phyloP scores from a whole-genome alignment of 768 basidiomycete genomes.

The Leccinum uliginosum region DNA sequence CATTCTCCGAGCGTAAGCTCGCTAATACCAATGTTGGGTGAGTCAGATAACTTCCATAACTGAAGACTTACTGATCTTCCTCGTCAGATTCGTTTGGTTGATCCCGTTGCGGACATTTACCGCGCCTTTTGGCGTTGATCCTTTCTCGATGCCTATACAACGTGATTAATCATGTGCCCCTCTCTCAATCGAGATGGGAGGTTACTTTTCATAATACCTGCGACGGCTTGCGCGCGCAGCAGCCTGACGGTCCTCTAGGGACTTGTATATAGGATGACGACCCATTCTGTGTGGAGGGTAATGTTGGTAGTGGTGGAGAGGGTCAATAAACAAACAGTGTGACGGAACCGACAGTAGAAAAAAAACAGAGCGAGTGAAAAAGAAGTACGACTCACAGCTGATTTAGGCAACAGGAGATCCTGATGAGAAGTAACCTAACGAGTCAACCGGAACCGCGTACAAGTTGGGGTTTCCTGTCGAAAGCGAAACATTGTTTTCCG shows the following conservation, averaged over 20 bases:
- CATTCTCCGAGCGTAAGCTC: neutral
- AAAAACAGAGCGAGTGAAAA: no score
- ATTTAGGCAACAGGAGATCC: no score
- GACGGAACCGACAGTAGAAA: no score
- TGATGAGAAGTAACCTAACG: no score
- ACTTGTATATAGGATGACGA: neutral
- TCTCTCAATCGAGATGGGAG: no score
- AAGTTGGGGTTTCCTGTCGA: no score
- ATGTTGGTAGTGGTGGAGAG: neutral
- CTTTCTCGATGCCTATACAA: neutral
- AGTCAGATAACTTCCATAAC: no score
- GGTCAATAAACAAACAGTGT: neutral
- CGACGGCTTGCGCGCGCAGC: neutral
- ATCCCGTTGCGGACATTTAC: neutral
- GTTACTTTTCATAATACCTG: neutral
- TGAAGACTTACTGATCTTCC: neutral
- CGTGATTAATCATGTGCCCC: neutral
- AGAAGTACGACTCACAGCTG: no score
- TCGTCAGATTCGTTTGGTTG: neutral
- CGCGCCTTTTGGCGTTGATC: neutral
- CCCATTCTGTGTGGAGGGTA: neutral
- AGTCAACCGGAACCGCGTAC: no score
- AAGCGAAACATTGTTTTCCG: no score
- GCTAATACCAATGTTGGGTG: neutral
- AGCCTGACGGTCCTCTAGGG: neutral